These are phyloP conservation scores for Naegleria fowleri DNA, from an alignment of 208 protist genomes.

Conservation along the genomic window DNA sequence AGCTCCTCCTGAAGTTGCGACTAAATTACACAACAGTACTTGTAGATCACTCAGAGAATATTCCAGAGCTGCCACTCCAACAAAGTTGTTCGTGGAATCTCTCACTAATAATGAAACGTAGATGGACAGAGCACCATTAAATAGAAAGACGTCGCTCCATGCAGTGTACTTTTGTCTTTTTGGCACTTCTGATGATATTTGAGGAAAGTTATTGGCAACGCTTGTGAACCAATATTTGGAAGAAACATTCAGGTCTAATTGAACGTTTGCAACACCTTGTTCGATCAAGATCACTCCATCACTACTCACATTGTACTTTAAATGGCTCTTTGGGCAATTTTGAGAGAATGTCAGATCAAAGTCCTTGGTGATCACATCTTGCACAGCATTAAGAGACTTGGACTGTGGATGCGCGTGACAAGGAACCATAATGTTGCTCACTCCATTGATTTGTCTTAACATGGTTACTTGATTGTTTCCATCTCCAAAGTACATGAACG, in stretches of 20 bases:
- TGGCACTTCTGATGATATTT: no score
- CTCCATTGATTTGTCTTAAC: no score
- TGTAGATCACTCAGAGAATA: not conserved
- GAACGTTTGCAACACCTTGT: not conserved
- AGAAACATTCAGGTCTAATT: not conserved
- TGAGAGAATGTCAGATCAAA: no score
- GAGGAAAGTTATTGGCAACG: not conserved
- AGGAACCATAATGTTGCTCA: no score
- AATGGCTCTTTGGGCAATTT: no score
- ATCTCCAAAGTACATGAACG: no score
- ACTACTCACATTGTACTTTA: not conserved
- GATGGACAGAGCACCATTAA: not conserved
- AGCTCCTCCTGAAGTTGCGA: no score
- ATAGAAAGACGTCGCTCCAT: not conserved
- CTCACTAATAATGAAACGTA: not conserved
- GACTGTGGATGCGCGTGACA: no score
- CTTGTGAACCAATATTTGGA: not conserved
- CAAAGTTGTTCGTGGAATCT: not conserved
- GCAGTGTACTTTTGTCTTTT: not conserved
- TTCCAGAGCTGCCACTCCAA: not conserved
- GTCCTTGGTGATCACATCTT: no score
- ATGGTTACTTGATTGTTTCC: no score
- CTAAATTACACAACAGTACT: no score
- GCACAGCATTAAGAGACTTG: no score
- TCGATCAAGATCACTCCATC: not conserved